Evolutionary conservation across 805 yeast species (phyloP).

Genomic region (Nakazawaea pomicola): DNA sequence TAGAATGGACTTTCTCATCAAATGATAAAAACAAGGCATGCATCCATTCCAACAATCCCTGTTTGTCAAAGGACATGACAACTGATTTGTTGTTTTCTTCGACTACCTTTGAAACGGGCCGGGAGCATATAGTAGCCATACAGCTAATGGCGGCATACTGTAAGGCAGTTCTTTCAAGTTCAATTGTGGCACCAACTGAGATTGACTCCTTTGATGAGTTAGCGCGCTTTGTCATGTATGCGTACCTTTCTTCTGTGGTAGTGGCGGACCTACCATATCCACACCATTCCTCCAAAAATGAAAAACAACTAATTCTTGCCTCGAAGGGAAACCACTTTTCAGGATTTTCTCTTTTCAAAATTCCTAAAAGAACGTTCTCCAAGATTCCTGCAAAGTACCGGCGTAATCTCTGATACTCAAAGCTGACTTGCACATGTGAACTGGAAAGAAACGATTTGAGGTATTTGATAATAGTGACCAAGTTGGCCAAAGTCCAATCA

Average conservation of each 20-base stretch:
- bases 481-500: conserved; percentile 59
- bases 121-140: conserved; percentile 78
- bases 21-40: conserved; percentile 59
- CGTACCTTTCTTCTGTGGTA: conserved; percentile 63
- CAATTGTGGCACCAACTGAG: conserved; percentile 69
- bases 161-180: conserved; percentile 67
- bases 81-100: conserved; percentile 43
- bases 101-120: conserved; percentile 53
- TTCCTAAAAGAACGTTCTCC: conserved; percentile 64
- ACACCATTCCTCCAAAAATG: conserved; percentile 89
- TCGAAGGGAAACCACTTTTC: conserved; percentile 76
- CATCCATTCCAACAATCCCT: conserved; percentile 74
- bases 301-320: conserved; percentile 78
- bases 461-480: conserved; percentile 57
- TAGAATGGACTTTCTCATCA: conserved; percentile 48
- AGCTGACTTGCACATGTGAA: conserved; percentile 55
- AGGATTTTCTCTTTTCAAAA: conserved; percentile 36
- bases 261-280: conserved; percentile 70
- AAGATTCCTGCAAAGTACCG: conserved; percentile 80
- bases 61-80: conserved; percentile 64
- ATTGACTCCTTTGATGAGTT: conserved; percentile 32
- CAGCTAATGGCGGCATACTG: conserved; percentile 73
- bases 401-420: conserved; percentile 71
- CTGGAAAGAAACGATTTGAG: conserved; percentile 51
- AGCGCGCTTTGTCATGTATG: conserved; percentile 42